A percentile compares a stretch with the other conserved stretches of the same genome.
Conservation (phyloP, 2,329 filamentous ascomycete species). For the Hymenotorrendiella dingleyae region DNA sequence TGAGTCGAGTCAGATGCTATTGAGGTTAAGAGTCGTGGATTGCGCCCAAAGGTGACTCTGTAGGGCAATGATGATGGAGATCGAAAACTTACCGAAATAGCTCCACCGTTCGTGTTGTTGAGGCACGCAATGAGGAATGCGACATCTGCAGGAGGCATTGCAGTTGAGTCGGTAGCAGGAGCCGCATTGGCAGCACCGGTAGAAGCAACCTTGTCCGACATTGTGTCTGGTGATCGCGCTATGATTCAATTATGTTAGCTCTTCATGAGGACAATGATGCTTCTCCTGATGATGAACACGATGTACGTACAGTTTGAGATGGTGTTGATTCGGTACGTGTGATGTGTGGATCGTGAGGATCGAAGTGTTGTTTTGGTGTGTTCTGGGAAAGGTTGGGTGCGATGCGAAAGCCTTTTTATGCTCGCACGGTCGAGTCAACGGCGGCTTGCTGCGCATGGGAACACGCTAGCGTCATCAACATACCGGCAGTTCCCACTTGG, state of each 20-base stretch:
- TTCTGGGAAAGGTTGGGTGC: not conserved
- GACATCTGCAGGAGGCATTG: constrained; percentile 16
- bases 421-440: too few relatives aligned
- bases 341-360: not conserved
- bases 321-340: too few relatives aligned
- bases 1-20: not conserved
- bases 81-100: constrained; percentile 18
- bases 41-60: too few relatives aligned
- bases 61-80: not conserved
- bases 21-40: not conserved
- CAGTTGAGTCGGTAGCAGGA: not conserved
- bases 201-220: too few relatives aligned
- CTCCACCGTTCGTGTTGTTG: constrained; percentile 19
- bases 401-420: too few relatives aligned
- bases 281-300: too few relatives aligned
- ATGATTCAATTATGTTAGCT: not conserved
- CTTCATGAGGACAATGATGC: too few relatives aligned
- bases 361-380: not conserved
- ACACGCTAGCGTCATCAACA: too few relatives aligned
- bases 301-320: too few relatives aligned
- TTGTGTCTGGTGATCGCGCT: not conserved
- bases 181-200: not conserved
- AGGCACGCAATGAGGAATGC: constrained; percentile 24
- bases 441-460: too few relatives aligned
- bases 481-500: too few relatives aligned